Evolutionary conservation across 306 rosid genomes (phyloP).

Genomic region (Albizia julibrissin): DNA sequence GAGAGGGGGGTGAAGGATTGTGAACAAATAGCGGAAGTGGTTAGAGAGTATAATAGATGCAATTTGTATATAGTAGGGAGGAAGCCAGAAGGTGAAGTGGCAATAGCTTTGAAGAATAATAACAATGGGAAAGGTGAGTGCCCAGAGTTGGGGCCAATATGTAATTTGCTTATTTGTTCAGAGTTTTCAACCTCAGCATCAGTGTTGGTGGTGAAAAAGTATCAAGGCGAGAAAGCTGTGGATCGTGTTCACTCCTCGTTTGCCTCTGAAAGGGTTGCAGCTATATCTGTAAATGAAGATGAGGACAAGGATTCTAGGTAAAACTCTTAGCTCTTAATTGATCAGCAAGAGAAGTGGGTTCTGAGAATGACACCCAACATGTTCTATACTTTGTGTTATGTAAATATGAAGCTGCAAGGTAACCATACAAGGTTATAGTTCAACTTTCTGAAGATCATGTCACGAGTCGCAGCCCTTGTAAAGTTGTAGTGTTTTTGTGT

Average conservation of each 20-base stretch:
- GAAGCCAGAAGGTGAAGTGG: slow-evolving; percentile 46
- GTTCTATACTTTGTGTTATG: background rate
- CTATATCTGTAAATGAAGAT: slow-evolving; percentile 20
- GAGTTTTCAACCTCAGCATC: slow-evolving; percentile 52
- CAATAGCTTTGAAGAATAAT: slow-evolving; percentile 27
- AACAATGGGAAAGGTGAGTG: slow-evolving; percentile 40
- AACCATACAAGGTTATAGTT: background rate
- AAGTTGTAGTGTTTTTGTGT: background rate
- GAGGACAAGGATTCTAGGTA: background rate
- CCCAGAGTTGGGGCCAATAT: slow-evolving; percentile 60
- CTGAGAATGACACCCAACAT: background rate
- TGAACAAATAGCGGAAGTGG: slow-evolving; percentile 35
- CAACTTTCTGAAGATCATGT: background rate
- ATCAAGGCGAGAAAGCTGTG: slow-evolving; percentile 13
- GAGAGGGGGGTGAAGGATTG: slow-evolving; percentile 39
- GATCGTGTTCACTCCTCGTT: background rate
- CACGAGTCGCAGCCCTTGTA: background rate
- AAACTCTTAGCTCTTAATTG: background rate
- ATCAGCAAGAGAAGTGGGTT: background rate
- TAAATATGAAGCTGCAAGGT: background rate
- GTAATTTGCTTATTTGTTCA: slow-evolving; percentile 46
- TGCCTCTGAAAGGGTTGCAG: background rate
- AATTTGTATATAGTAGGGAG: slow-evolving; percentile 62
- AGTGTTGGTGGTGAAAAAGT: slow-evolving; percentile 63
- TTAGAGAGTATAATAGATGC: slow-evolving; percentile 38